Conservation (phyloP, 176 grass and related monocot species). For the Zoysia japonica region DNA sequence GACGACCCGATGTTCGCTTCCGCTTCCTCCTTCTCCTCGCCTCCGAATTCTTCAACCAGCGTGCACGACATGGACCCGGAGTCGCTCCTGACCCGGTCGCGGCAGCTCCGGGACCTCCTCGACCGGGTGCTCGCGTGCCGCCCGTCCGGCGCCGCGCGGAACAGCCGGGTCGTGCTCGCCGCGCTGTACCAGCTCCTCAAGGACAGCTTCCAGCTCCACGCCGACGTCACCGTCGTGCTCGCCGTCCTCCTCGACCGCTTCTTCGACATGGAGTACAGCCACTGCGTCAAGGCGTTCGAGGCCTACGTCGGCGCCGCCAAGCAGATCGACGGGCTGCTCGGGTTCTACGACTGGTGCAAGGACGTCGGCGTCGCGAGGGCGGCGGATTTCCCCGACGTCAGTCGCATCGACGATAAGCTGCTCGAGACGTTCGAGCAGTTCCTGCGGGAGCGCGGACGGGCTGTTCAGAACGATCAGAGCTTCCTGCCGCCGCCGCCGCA, state of each 20-base stretch:
- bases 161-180: constrained; percentile 55
- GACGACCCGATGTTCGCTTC: neutral
- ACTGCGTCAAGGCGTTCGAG: constrained; percentile 74
- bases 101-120: constrained; percentile 58
- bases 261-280: constrained; percentile 80
- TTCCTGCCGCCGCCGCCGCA: constrained; percentile 15
- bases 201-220: constrained; percentile 62
- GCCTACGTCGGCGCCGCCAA: constrained; percentile 57
- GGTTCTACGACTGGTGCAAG: constrained; percentile 68
- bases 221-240: constrained; percentile 51
- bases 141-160: constrained; percentile 50
- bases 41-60: neutral
- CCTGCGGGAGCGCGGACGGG: constrained; percentile 49
- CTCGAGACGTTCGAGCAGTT: constrained; percentile 77
- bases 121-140: constrained; percentile 67
- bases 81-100: constrained; percentile 46
- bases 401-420: constrained; percentile 55
- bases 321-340: constrained; percentile 60
- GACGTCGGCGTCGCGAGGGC: constrained; percentile 48
- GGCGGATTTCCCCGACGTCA: constrained; percentile 60
- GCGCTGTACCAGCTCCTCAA: constrained; percentile 39
- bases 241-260: constrained; percentile 66
- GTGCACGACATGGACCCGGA: constrained; percentile 60
- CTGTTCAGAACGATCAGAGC: constrained; percentile 31
- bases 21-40: neutral